Evolutionary conservation across 345 rosid genomes (phyloP), one percentile per base, ranked within the genome.

Genomic region (Atalantia buxifolia): DNA sequence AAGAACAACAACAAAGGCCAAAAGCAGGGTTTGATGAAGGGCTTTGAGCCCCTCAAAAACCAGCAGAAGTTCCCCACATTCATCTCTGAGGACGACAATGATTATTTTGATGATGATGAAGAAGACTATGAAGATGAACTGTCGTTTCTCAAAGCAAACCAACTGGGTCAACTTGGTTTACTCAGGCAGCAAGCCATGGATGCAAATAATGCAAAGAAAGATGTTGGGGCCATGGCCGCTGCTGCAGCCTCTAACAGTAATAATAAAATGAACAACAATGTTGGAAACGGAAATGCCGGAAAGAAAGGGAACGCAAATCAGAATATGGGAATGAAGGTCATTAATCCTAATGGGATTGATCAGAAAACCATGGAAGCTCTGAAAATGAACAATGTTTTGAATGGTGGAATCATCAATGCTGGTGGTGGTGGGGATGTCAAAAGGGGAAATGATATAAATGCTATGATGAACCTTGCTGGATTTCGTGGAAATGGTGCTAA

Each of bases 301-400:
- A 91, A 88, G 79, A 91, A 88, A 79, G 91, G 86, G 57, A 90
- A 81, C 81, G 87, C 83, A 38, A 91, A 81, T 84, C 95, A 86
- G 84, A 87, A 59, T 74, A 38, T 69, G 78, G 89, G 83, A 66
- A 77, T 81, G 73, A 83, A 81, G 35, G 76, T 76, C 10, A 45
- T 64, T 9, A 82, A 65, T 38, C 76, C 84, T 40, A 87, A 84
- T 16, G 83, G 72, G 40, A 80, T 87, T 57, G 90, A 90, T 86
- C 87, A 65, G 63, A 81, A 90, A 82, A 76, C 86, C 10, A 76
- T 89, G 83, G 85, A 91, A 16, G 89, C 92, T 24, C 7, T 87
- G 85, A 87, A 88, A 76, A 81, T 87, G 89, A 87, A 83, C 76
- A 86, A 78, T 81, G 86, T 77, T 40, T 38, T 79, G 16, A 79